Base-by-base conservation (phyloP, 179 eudicot species). In the Beta corolliflora region DNA sequence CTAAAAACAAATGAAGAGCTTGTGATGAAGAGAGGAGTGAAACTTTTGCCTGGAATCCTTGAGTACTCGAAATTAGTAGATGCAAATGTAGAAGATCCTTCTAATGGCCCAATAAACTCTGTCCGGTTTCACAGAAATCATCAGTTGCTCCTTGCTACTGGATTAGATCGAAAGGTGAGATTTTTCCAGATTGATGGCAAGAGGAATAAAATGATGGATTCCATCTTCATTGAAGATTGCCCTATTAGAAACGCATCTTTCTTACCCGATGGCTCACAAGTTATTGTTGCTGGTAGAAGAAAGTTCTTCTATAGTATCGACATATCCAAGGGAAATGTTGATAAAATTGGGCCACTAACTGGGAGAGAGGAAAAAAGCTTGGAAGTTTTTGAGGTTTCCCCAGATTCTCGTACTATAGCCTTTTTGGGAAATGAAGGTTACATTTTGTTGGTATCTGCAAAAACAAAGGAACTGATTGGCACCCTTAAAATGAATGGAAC, bases 281-380 rank as follows among this genome's bases (percentile, higher is more conserved):
- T 88, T 56, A 89, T 95, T 66, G 81, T 90, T 67, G 76, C 97
- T 0, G 98, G 98, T 53, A 81, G 95, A 75, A 92, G 98, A 83
- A 95, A 95, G 86, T 95, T 91, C 89, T 93, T 92, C 72, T 95
- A 95, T 68, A 88, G 95, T 81, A 77, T 93, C 12, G 97, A 95
- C 82, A 79, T 95, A 71, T 91, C 92, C 73, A 93, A 92, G 82
- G 93, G 97, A 4, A 83, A 25, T 46, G 82, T 88, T 10, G 98
- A 93, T 77, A 92, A 89, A 78, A 87, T 92, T 9, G 98, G 97
- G 29, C 97, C 97, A n/a, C 79, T 95, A 56, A 85, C 86, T 1
- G 98, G 98, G 18, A 87, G 98, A 85, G 98, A 95, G 50, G 98
- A 95, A 86, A 95, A 90, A 84, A 95, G 97, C 85, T 81, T 95